Evolutionary conservation across 768 basidiomycete species (phyloP), one percentile per base, ranked within the genome.

Genomic region (Amanita molliuscula): DNA sequence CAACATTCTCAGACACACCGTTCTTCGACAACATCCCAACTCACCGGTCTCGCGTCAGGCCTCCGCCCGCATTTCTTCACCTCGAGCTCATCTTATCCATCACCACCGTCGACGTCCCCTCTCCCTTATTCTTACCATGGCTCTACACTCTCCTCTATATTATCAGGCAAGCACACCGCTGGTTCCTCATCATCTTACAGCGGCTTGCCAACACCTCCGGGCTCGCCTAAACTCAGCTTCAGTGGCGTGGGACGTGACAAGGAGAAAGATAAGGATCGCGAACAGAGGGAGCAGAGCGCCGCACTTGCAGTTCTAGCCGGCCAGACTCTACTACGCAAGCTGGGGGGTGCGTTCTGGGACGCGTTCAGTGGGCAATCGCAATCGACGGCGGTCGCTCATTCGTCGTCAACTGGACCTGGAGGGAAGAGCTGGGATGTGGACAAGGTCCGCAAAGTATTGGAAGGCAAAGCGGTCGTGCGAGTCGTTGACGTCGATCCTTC

Each of bases 331-430:
- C 55, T 87, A 46, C 67, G 70, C 59, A 82, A 81, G 59, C 72
- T 93, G 28, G 82, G 85, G 4, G 62, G 69, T 18, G 87, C 89
- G 38, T 92, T 93, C 68, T 88, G 89, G 85, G 88, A 90, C 54
- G 91, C 91, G 13, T 93, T 93, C 65, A 74, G 82, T n/a, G 82
- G 81, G 0, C 36, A 48, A 28, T 38, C 36, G 4, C 15, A 31
- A 31, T 31, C 66, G 28, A 44, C 59, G 3, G 52, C 63, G 3
- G 57, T 63, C 8, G 47, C 64, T 26, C 37, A 63, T 2, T 59
- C 66, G 15, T 49, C 61, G 3, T 53, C 65, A 25, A 9, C 58
- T 1, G 35, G 8, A 15, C 18, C 33, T 8, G 28, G 35, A 25
- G 34, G 23, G 13, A 50, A 42, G 41, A 57, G 50, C 47, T 76